These are phyloP conservation scores for Aphanomyces euteiches DNA, from an alignment of 352 stramenopile genomes.

Conservation along the genomic window DNA sequence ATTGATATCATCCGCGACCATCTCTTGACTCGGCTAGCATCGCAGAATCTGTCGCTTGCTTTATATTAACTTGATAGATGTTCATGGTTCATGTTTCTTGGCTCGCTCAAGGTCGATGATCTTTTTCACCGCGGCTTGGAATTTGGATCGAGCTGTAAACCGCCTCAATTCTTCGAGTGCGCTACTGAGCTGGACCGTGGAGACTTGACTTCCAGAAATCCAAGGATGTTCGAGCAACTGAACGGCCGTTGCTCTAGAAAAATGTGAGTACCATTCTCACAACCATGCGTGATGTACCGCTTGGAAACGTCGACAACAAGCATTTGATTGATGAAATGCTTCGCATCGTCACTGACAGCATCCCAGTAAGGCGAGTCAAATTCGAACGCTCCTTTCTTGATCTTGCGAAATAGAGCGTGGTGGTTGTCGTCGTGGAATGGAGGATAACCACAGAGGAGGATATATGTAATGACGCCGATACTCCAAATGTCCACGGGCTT, in stretches of 20 bases:
- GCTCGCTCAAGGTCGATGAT: background rate
- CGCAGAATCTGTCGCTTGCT: conserved; percentile 68
- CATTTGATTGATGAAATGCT: conserved; percentile 91
- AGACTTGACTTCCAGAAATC: conserved; percentile 65
- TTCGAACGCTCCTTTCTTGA: conserved; percentile 92
- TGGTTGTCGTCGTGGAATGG: conserved; percentile 92
- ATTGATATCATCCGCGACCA: conserved; percentile 75
- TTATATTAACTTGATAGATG: conserved; percentile 53
- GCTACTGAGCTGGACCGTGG: conserved; percentile 86
- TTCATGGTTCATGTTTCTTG: background rate
- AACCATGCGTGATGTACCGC: conserved; percentile 43
- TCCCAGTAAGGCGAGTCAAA: conserved; percentile 95
- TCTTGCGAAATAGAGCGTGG: conserved; percentile 92
- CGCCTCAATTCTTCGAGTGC: conserved; percentile 89
- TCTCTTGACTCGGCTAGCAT: conserved; percentile 57
- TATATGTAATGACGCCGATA: conserved; percentile 86
- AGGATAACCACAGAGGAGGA: conserved; percentile 77
- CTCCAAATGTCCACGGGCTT: conserved; percentile 85
- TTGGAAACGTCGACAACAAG: conserved; percentile 88
- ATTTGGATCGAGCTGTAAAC: conserved; percentile 94
- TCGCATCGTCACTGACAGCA: conserved; percentile 89
- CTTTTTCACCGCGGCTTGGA: conserved; percentile 90
- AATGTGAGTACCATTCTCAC: no score
- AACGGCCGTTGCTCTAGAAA: conserved; percentile 41
- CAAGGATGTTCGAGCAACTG: conserved; percentile 71